Base-by-base conservation (phyloP, 257 asterid species). In the Knoxia roxburghii region DNA sequence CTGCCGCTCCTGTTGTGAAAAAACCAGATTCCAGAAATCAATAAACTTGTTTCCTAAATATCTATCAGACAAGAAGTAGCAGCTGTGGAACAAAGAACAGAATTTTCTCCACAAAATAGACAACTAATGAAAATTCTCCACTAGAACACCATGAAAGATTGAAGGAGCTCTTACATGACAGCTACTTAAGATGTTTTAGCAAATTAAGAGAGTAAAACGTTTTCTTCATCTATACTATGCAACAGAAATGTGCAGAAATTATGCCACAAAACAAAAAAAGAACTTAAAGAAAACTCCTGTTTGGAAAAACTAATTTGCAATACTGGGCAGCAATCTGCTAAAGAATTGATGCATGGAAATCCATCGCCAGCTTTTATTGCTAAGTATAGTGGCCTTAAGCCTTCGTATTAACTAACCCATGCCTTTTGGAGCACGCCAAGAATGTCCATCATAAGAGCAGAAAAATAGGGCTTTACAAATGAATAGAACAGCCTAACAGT, bases 1-100 rank as follows among this genome's bases (percentile, higher is more conserved):
- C 72, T 89, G 98, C 61, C 96, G 83, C 71, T 83, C 90, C 98
- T 92, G 79, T 73, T 68, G 64, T 53, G n/a, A 29, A 73, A 74
- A 55, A 64, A 24, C 56, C 71, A 77, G 67, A 76, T 48, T 54
- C 68, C 61, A 64, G 64, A 69, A 18, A 18, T 18, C 67, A 24
- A 61, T 6, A 24, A 27, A 53, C 46, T 20, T 39, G 43, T 9
- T 35, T n/a, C 18, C 37, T 27, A 30, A 18, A 33, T 7, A 17
- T n/a, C 64, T 58, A 10, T 45, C 55, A 26, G 26, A 45, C 4
- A 15, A 63, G 54, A 12, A 24, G 56, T 15, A 64, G 6, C 39
- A 64, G 17, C 14, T 27, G 35, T 14, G 29, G 43, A 46, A 18
- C 4, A n/a, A 46, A 20, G 39, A 12, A 64, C 10, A 43, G 29